Percentiles rank a stretch among this genome's conserved stretches.
These are phyloP conservation scores for Cenchrus americanus DNA, from an alignment of 176 grass and related monocot species.

Conservation along the genomic window DNA sequence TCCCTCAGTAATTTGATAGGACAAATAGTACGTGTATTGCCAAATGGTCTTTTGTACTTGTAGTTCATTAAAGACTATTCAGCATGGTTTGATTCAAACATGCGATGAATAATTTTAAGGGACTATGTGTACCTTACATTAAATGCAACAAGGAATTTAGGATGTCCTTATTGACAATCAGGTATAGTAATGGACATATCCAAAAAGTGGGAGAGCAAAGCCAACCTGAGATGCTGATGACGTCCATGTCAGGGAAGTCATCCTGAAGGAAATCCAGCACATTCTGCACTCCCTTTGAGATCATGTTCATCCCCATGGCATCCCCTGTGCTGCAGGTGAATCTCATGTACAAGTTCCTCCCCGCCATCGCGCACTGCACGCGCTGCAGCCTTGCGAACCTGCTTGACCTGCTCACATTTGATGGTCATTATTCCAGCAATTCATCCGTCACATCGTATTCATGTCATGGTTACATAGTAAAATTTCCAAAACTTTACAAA, in stretches of 20 bases:
- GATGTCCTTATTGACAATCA: too few relatives aligned
- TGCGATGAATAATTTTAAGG: background rate
- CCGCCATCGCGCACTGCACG: constrained; percentile 76
- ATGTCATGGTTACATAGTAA: background rate
- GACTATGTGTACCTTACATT: background rate
- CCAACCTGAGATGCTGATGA: constrained; percentile 90
- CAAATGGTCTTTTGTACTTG: background rate
- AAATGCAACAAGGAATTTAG: background rate
- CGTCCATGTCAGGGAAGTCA: constrained; percentile 92
- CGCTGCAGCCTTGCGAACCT: constrained; percentile 83
- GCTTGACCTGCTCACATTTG: constrained; percentile 65
- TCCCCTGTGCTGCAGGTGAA: constrained; percentile 91
- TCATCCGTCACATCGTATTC: background rate
- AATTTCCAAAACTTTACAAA: background rate
- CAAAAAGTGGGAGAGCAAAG: background rate
- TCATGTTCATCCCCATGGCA: constrained; percentile 99
- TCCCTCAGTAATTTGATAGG: background rate
- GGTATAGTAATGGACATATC: background rate
- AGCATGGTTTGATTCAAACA: background rate
- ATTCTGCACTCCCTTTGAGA: constrained; percentile 92
- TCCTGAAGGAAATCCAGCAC: constrained; percentile 81
- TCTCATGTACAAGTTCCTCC: constrained; percentile 96
- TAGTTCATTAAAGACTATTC: constrained; percentile 3
- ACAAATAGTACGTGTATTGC: background rate
- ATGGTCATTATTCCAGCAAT: constrained; percentile 6